A percentile compares a stretch with the other conserved stretches of the same genome.
These are phyloP conservation scores for Claviceps sp. DNA, from an alignment of 2,329 filamentous ascomycete species.

Conservation along the genomic window DNA sequence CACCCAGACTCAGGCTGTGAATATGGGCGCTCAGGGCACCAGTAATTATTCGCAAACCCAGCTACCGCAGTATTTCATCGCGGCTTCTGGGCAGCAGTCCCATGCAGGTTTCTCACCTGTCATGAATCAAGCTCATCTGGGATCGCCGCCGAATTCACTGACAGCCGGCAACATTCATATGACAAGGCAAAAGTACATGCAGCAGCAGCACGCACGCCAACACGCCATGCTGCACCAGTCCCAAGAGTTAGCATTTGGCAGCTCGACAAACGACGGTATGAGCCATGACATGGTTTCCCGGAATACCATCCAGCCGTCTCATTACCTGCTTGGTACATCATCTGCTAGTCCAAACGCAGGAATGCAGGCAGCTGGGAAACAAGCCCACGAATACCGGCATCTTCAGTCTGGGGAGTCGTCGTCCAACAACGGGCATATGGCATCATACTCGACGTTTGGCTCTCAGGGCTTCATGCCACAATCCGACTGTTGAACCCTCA, in stretches of 20 bases:
- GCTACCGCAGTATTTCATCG: constrained; percentile 1
- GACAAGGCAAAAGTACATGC: constrained; percentile 1
- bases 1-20: neutral
- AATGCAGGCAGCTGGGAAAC: neutral
- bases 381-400: neutral
- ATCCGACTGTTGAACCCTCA: neutral
- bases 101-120: neutral
- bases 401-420: neutral
- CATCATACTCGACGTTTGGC: constrained; percentile 2
- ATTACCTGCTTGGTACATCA: neutral
- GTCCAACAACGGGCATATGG: neutral
- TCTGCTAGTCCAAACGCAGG: neutral
- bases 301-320: neutral
- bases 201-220: constrained; percentile 1
- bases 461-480: constrained; percentile 1
- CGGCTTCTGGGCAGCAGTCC: neutral
- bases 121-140: neutral
- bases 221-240: neutral
- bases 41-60: neutral
- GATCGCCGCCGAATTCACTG: neutral
- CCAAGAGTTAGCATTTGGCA: neutral
- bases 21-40: neutral
- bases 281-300: neutral
- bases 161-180: neutral
- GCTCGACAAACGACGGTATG: neutral